Evolutionary conservation across 768 basidiomycete species (phyloP).

Genomic region (Coprinellus micaceus): DNA sequence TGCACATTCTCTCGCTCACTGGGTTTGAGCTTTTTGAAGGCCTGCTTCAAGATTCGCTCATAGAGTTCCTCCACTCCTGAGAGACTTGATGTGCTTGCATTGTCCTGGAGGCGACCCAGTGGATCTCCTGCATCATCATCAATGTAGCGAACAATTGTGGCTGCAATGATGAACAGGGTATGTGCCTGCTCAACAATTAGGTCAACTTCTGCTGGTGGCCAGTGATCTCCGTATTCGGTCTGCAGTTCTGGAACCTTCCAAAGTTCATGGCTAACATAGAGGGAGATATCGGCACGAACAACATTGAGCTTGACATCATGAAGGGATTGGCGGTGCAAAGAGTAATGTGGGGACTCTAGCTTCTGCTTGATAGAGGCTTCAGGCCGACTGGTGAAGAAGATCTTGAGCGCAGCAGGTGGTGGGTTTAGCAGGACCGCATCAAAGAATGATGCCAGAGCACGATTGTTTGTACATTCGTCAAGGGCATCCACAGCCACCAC

Average conservation of each 20-base stretch:
- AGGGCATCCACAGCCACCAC: slow-evolving; percentile 19
- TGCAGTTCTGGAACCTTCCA: neutral
- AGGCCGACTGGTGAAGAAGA: slow-evolving; percentile 20
- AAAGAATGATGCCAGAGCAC: slow-evolving; percentile 16
- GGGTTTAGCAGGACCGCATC: slow-evolving; percentile 5
- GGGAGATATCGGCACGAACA: slow-evolving; percentile 4
- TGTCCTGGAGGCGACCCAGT: neutral
- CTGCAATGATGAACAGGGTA: neutral
- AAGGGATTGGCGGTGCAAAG: neutral
- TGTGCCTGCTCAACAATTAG: neutral
- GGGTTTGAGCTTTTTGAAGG: neutral
- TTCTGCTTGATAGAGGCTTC: slow-evolving; percentile 11
- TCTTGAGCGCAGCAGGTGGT: slow-evolving; percentile 14
- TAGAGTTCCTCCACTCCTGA: neutral
- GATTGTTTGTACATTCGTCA: slow-evolving; percentile 15
- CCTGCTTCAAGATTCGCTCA: neutral
- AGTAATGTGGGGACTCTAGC: neutral
- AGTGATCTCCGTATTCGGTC: neutral
- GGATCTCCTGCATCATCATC: neutral
- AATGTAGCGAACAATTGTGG: neutral
- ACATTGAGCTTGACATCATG: slow-evolving; percentile 5
- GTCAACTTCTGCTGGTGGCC: neutral
- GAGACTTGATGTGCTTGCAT: neutral
- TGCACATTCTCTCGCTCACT: neutral
- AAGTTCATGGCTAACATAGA: neutral